Evolutionary conservation across 192 early-diverging fungal genomes (phyloP).

Genomic region (Dissophora globulifera): DNA sequence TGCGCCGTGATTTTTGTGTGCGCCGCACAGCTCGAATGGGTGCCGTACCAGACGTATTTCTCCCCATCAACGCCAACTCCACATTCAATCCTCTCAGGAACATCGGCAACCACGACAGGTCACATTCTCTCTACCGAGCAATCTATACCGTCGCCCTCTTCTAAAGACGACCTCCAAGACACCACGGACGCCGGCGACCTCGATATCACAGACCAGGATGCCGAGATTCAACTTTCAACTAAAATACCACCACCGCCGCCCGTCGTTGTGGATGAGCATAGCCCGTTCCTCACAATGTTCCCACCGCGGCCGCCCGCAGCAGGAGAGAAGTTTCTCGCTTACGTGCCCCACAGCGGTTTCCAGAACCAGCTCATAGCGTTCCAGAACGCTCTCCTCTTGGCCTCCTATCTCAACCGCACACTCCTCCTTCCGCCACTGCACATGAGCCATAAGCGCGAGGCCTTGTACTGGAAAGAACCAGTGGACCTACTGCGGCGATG

Average conservation of each 20-base stretch:
- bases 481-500: conserved; percentile 19
- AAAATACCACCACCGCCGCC: background rate
- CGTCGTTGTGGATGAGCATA: conserved; percentile 31
- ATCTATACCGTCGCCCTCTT: too few relatives aligned
- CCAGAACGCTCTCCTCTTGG: conserved; percentile 61
- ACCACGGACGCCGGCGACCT: too few relatives aligned
- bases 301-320: conserved; percentile 23
- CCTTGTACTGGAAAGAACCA: conserved; percentile 28
- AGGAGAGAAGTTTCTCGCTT: conserved; percentile 57
- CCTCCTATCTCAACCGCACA: conserved; percentile 61
- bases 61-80: background rate
- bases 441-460: conserved; percentile 47
- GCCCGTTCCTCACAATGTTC: conserved; percentile 47
- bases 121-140: too few relatives aligned
- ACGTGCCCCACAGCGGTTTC: conserved; percentile 64
- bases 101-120: background rate
- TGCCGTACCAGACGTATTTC: conserved; percentile 27
- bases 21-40: conserved; percentile 40
- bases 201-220: background rate
- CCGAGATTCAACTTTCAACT: background rate
- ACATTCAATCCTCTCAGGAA: background rate
- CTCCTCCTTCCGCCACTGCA: conserved; percentile 58
- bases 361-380: conserved; percentile 60
- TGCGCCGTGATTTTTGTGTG: conserved; percentile 22
- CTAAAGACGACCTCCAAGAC: too few relatives aligned